Evolutionary conservation across 352 stramenopile genomes (phyloP).

Genomic region (Globisporangium megalacanthum): DNA sequence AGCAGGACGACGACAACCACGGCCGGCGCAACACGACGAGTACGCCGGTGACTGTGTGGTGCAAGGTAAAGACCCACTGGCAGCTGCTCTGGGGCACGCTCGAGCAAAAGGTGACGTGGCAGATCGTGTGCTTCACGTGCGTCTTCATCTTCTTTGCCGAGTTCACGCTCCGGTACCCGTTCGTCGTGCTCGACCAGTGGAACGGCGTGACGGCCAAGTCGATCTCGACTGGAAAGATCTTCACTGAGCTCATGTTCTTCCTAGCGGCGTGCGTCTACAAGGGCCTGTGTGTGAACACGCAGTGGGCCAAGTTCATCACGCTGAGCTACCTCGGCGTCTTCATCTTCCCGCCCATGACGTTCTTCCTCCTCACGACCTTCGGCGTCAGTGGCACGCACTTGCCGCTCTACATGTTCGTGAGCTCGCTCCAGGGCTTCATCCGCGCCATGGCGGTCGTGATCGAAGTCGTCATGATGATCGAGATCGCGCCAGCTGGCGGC

Average conservation of each 20-base stretch:
- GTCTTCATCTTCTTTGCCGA: constrained; percentile 45
- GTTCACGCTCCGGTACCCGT: constrained; percentile 41
- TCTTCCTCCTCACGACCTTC: constrained; percentile 22
- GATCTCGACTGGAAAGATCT: constrained; percentile 22
- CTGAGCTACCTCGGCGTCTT: constrained; percentile 25
- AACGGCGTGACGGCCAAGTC: constrained; percentile 30
- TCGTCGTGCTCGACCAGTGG: constrained; percentile 32
- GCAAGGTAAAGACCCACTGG: constrained; percentile 22
- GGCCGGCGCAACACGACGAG: background rate
- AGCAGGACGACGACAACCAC: background rate
- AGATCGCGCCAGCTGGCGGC: constrained; percentile 36
- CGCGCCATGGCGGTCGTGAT: constrained; percentile 28
- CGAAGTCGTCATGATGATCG: constrained; percentile 30
- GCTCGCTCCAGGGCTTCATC: constrained; percentile 31
- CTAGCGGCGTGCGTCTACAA: constrained; percentile 29
- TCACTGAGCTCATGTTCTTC: constrained; percentile 27
- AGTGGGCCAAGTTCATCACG: constrained; percentile 24
- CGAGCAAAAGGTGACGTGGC: constrained; percentile 31
- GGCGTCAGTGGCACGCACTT: constrained; percentile 16
- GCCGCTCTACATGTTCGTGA: constrained; percentile 31
- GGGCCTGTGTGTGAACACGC: constrained; percentile 25
- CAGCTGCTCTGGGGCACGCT: constrained; percentile 25
- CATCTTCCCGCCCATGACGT: constrained; percentile 23
- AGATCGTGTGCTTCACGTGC: constrained; percentile 33
- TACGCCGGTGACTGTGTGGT: background rate